phyloP scores from a whole-genome alignment of 139 green algal species.

The Micractinium conductrix region DNA sequence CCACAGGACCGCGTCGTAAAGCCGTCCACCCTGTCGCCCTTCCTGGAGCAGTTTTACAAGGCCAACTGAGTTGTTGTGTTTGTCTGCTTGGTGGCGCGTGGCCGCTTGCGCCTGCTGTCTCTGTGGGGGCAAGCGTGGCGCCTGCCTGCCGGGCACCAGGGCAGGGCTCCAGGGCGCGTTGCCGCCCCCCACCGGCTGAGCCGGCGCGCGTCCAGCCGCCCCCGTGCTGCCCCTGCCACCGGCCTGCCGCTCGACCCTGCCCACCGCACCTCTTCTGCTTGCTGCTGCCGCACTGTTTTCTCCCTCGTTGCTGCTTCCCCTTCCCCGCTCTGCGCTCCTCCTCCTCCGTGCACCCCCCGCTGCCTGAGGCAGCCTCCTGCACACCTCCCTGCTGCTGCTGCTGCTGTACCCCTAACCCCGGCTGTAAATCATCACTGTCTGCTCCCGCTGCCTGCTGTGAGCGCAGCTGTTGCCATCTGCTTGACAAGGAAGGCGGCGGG shows the following conservation, averaged over 20 bases:
- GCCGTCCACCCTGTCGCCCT: constrained; percentile 28
- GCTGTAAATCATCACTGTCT: neutral
- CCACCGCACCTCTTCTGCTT: neutral
- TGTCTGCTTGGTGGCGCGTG: no score
- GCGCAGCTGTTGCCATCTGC: neutral
- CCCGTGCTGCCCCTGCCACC: no score
- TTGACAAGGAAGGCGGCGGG: neutral
- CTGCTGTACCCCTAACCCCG: neutral
- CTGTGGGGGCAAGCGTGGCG: no score
- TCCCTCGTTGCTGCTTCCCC: neutral
- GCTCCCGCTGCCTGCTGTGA: neutral
- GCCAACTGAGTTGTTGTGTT: constrained; percentile 39
- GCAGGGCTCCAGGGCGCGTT: no score
- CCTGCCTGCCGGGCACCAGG: neutral
- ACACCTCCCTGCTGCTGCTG: neutral
- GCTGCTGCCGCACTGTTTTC: neutral
- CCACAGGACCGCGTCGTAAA: constrained; percentile 18
- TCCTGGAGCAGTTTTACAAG: constrained; percentile 60
- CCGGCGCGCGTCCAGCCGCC: neutral
- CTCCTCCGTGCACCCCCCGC: neutral
- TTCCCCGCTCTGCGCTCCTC: neutral
- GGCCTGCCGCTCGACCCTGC: no score
- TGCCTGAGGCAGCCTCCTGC: constrained; percentile 18
- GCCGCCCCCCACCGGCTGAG: neutral
- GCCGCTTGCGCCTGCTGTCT: no score